These are phyloP conservation scores for Colletotrichum chrysophilum DNA, from an alignment of 2,329 filamentous ascomycete species.

Conservation along the genomic window DNA sequence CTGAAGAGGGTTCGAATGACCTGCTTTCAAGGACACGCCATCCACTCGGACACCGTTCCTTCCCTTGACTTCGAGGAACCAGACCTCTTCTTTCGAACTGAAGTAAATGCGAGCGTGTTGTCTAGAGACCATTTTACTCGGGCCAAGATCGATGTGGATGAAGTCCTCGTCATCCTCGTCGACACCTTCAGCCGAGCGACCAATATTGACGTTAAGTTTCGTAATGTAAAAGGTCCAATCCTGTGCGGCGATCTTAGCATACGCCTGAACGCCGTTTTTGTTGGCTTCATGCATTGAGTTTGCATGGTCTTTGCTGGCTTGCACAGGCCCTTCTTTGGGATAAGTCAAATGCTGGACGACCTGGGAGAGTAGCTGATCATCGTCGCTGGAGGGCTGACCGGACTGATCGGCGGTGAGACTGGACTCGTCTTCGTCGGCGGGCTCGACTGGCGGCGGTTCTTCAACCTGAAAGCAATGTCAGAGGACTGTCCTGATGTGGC, in stretches of 20 bases:
- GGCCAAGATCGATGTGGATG: constrained; percentile 88
- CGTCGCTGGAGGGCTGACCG: constrained; percentile 46
- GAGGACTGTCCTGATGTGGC: not conserved
- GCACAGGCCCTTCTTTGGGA: constrained; percentile 52
- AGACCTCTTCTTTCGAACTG: constrained; percentile 70
- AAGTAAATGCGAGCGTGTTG: constrained; percentile 79
- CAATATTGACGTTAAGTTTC: constrained; percentile 77
- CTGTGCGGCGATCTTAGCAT: constrained; percentile 80
- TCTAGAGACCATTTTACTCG: constrained; percentile 81
- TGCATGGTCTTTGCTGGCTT: constrained; percentile 66
- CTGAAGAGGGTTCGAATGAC: constrained; percentile 68
- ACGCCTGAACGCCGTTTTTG: constrained; percentile 71
- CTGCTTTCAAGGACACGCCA: constrained; percentile 71
- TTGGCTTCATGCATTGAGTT: constrained; percentile 69
- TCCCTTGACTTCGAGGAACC: constrained; percentile 87
- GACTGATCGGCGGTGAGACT: constrained; percentile 46
- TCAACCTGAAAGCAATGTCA: constrained; percentile 35
- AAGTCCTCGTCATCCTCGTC: constrained; percentile 52
- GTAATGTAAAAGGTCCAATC: constrained; percentile 88
- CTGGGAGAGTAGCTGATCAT: constrained; percentile 61
- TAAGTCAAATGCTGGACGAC: constrained; percentile 56
- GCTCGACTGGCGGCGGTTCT: constrained; percentile 42
- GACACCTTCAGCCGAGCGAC: constrained; percentile 65
- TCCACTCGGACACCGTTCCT: constrained; percentile 91
- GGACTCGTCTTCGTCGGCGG: constrained; percentile 50